Conservation (phyloP, 2,329 filamentous ascomycete genomes). For the Monilinia polystroma region DNA sequence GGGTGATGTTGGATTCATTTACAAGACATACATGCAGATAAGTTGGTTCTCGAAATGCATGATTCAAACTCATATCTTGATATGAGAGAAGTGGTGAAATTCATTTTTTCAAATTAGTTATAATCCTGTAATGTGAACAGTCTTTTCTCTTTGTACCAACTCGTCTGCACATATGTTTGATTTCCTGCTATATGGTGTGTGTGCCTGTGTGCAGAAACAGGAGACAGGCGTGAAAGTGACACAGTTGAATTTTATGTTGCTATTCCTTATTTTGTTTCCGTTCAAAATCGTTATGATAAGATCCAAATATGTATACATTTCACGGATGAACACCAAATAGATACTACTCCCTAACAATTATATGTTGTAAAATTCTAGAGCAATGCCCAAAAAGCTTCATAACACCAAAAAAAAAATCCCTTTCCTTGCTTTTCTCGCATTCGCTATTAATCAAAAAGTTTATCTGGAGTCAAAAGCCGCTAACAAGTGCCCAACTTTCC, state of each 20-base stretch:
- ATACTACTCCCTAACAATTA: not conserved
- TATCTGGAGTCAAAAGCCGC: not conserved
- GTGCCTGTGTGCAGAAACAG: not conserved
- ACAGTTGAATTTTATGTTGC: not conserved
- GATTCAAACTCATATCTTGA: constrained; percentile 6
- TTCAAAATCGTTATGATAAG: not conserved
- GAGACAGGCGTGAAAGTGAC: not conserved
- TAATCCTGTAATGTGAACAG: constrained; percentile 10
- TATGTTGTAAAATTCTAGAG: not conserved
- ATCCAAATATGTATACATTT: not conserved
- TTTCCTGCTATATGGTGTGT: not conserved
- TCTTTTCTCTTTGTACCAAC: constrained; percentile 5
- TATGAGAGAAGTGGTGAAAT: not conserved
- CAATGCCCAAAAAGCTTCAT: not conserved
- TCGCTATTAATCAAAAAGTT: not conserved
- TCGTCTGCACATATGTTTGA: not conserved
- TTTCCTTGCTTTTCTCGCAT: not conserved
- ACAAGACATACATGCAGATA: constrained; percentile 1
- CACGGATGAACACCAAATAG: not conserved
- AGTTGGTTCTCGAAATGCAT: constrained; percentile 16
- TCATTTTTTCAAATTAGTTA: not conserved
- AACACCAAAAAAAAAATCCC: not conserved
- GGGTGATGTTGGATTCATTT: constrained; percentile 21
- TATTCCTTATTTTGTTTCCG: too few relatives aligned
- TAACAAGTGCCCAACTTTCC: not conserved